These are phyloP conservation scores for Styphnolobium japonicum DNA, from an alignment of 306 rosid genomes.

Conservation along the genomic window DNA sequence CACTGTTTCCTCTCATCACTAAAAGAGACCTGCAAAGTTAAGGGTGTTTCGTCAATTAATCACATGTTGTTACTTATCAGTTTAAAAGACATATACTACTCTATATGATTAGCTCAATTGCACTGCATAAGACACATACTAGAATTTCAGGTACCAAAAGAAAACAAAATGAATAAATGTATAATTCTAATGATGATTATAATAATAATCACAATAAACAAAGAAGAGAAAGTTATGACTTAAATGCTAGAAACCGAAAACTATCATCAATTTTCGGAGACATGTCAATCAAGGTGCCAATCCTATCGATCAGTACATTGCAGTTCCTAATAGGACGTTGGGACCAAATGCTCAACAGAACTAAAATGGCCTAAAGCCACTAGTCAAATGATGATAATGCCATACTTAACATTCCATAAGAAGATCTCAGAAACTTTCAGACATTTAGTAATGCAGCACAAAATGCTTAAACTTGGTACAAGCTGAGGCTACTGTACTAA, in stretches of 20 bases:
- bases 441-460: neutral
- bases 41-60: neutral
- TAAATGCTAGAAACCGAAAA: neutral
- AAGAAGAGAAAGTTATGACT: neutral
- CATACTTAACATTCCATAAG: neutral
- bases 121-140: neutral
- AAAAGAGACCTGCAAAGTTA: conserved; percentile 64
- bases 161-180: neutral
- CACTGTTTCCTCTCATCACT: conserved; percentile 98
- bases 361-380: neutral
- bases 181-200: neutral
- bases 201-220: neutral
- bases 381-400: neutral
- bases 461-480: conserved; percentile 16
- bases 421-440: neutral
- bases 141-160: neutral
- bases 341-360: neutral
- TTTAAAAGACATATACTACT: neutral
- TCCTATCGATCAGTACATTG: conserved; percentile 2
- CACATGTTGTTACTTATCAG: neutral
- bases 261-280: neutral
- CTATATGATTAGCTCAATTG: neutral
- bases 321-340: neutral
- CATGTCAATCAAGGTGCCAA: neutral
- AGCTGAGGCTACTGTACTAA: neutral